A percentile compares a stretch with the other conserved stretches of the same genome.
Conservation (phyloP, 176 grass and related monocot species). For the Eragrostis nindensis region DNA sequence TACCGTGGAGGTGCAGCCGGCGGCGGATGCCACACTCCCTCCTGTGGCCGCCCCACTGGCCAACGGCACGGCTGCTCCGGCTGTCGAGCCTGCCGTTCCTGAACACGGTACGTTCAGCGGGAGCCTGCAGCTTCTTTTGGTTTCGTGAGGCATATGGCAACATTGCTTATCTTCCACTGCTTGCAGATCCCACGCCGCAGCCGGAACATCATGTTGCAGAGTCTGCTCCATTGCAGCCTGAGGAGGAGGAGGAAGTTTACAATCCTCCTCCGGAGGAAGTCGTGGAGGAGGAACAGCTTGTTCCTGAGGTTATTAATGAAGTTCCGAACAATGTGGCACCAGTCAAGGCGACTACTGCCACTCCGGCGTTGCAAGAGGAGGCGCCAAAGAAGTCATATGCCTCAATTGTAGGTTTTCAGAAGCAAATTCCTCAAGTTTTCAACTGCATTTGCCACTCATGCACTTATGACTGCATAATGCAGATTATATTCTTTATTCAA, state of each 20-base stretch:
- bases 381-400: slow-evolving; percentile 81
- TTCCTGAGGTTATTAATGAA: slow-evolving; percentile 66
- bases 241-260: slow-evolving; percentile 60
- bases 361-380: slow-evolving; percentile 45
- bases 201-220: slow-evolving; percentile 41
- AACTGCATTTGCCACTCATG: slow-evolving; percentile 9
- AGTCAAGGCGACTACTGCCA: background rate
- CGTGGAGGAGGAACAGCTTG: slow-evolving; percentile 57
- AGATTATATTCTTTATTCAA: too few relatives aligned
- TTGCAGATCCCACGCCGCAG: slow-evolving; percentile 30
- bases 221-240: background rate
- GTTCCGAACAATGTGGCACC: slow-evolving; percentile 43
- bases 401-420: slow-evolving; percentile 76
- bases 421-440: background rate
- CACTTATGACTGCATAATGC: background rate
- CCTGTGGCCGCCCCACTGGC: slow-evolving; percentile 16
- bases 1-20: background rate
- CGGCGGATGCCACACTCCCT: background rate
- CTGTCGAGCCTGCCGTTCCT: background rate
- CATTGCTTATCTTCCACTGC: background rate
- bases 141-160: slow-evolving; percentile 20
- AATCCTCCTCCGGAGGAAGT: slow-evolving; percentile 55
- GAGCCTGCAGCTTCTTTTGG: background rate
- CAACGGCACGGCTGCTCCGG: slow-evolving; percentile 42
- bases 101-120: slow-evolving; percentile 50